Conservation (phyloP, 2,329 filamentous ascomycete genomes). For the Sclerotinia nivalis region DNA sequence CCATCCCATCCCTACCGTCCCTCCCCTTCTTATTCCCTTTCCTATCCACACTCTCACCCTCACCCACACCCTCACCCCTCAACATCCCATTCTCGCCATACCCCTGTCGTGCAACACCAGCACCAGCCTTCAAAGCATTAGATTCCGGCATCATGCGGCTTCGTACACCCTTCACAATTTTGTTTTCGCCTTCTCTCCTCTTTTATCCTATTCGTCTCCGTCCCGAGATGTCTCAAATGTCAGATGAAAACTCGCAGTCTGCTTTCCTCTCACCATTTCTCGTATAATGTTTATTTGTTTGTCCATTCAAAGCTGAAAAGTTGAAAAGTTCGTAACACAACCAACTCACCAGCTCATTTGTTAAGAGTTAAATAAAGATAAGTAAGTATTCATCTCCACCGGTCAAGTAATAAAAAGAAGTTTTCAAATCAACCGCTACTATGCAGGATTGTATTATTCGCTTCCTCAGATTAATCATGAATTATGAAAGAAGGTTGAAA, state of each 20-base stretch:
- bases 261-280: too few relatives aligned
- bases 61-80: background rate
- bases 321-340: background rate
- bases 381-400: background rate
- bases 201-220: background rate
- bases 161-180: background rate
- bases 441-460: background rate
- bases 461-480: background rate
- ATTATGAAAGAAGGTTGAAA: constrained; percentile 3
- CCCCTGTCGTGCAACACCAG: constrained; percentile 15
- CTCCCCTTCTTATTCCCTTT: background rate
- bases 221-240: constrained; percentile 9
- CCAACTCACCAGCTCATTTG: background rate
- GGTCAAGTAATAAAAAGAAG: background rate
- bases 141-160: background rate
- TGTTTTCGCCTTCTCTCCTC: constrained; percentile 4
- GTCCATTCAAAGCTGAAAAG: background rate
- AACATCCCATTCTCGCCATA: background rate
- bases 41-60: background rate
- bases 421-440: constrained; percentile 1
- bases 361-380: background rate
- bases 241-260: too few relatives aligned
- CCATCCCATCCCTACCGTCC: background rate
- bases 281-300: too few relatives aligned
- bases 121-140: background rate